Evolutionary conservation across 345 rosid genomes (phyloP).

Genomic region (Moricandia moricandioides): DNA sequence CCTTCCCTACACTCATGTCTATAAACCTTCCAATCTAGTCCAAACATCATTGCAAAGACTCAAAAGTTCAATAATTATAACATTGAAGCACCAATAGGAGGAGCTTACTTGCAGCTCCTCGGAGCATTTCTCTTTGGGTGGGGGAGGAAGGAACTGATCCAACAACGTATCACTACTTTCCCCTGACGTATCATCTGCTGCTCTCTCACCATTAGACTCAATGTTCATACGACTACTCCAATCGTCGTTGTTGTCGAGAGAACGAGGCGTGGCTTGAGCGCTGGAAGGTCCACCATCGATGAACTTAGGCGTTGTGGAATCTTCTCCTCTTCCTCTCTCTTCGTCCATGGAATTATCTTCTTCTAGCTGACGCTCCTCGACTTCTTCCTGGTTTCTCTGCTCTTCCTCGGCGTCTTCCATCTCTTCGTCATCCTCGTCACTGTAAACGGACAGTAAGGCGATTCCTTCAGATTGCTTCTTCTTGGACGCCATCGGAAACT

Average conservation of each 20-base stretch:
- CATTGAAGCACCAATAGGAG: neutral
- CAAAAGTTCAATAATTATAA: neutral
- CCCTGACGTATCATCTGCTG: slow-evolving; percentile 34
- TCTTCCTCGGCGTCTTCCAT: slow-evolving; percentile 62
- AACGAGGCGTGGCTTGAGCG: slow-evolving; percentile 46
- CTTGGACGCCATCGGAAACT: slow-evolving; percentile 53
- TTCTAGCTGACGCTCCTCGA: slow-evolving; percentile 21
- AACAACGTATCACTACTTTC: slow-evolving; percentile 51
- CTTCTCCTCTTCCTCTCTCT: slow-evolving; percentile 35
- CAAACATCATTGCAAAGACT: neutral
- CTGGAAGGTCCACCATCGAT: slow-evolving; percentile 47
- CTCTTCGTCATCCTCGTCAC: slow-evolving; percentile 87
- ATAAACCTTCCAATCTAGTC: neutral
- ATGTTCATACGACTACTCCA: slow-evolving; percentile 18
- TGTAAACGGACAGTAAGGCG: slow-evolving; percentile 72
- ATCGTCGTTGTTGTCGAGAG: slow-evolving; percentile 46
- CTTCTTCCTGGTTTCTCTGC: slow-evolving; percentile 33
- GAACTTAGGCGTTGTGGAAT: slow-evolving; percentile 36
- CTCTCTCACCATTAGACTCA: slow-evolving; percentile 42
- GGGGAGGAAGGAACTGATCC: slow-evolving; percentile 70
- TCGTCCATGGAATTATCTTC: slow-evolving; percentile 42
- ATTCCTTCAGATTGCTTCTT: slow-evolving; percentile 81
- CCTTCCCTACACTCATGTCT: slow-evolving; percentile 12
- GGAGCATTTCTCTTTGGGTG: slow-evolving; percentile 64
- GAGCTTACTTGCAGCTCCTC: slow-evolving; percentile 78